Percentiles rank a stretch among this genome's conserved stretches.
Conservation (phyloP, 2,329 filamentous ascomycete genomes). For the Claviceps sp. region DNA sequence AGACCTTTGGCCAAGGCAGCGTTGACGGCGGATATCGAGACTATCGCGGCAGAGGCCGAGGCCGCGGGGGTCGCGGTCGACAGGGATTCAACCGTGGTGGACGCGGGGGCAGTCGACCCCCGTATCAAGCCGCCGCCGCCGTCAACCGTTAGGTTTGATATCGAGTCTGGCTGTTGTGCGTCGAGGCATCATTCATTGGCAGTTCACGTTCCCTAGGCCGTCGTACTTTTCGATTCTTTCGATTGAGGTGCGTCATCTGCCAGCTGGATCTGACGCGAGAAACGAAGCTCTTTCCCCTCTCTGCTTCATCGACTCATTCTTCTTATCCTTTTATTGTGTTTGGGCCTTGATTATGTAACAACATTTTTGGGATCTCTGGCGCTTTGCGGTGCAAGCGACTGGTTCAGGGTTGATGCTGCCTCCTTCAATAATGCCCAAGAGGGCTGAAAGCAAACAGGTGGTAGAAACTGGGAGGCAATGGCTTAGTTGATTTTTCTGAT, state of each 20-base stretch:
- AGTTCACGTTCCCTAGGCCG: not conserved
- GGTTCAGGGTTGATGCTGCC: not conserved
- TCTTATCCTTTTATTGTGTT: not conserved
- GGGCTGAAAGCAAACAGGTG: not conserved
- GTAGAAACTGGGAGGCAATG: not conserved
- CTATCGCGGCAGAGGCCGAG: constrained; percentile 68
- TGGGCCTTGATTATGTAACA: constrained; percentile 18
- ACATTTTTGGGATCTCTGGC: constrained; percentile 8
- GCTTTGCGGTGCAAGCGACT: constrained; percentile 5
- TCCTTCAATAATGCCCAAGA: not conserved
- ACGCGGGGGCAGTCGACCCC: constrained; percentile 22
- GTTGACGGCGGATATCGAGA: constrained; percentile 72
- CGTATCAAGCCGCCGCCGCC: constrained; percentile 16
- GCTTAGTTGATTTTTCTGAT: not conserved
- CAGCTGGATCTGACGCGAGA: not conserved
- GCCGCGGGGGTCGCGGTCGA: constrained; percentile 43
- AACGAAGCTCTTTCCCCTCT: not conserved
- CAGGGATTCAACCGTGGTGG: constrained; percentile 27
- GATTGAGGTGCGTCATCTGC: not conserved
- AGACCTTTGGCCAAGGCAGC: constrained; percentile 94
- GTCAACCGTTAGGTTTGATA: constrained; percentile 13
- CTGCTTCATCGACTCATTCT: not conserved
- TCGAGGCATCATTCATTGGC: not conserved
- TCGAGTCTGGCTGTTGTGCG: not conserved
- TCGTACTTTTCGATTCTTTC: not conserved